Conservation (phyloP, 495 filamentous ascomycete species). For the Xylaria intraflava region DNA sequence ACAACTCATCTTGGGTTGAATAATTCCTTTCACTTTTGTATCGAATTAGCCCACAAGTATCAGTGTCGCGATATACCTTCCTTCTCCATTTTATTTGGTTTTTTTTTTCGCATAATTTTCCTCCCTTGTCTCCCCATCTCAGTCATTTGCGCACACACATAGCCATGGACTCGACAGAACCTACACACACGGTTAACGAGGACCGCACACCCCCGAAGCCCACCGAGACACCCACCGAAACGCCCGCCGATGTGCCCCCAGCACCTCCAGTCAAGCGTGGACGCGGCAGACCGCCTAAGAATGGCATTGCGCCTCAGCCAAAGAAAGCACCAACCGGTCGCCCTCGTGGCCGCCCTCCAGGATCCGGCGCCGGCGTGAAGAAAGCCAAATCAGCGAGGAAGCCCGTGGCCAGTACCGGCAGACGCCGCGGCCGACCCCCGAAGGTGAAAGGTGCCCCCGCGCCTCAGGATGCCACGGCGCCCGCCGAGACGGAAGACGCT, state of each 20-base stretch:
- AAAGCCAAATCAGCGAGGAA: constrained; percentile 22
- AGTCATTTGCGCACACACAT: not conserved
- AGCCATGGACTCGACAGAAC: constrained; percentile 23
- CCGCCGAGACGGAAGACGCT: constrained; percentile 16
- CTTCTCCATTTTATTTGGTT: not conserved
- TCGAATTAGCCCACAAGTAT: no score
- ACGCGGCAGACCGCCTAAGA: constrained; percentile 39
- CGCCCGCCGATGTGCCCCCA: constrained; percentile 10
- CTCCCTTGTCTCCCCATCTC: not conserved
- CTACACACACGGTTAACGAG: constrained; percentile 21
- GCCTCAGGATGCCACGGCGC: constrained; percentile 12
- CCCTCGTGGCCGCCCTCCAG: constrained; percentile 41
- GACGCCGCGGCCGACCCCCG: constrained; percentile 31
- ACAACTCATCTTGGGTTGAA: not conserved
- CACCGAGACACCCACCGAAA: constrained; percentile 7
- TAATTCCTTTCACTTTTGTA: not conserved
- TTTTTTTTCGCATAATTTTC: not conserved
- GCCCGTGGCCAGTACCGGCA: constrained; percentile 11
- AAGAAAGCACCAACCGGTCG: constrained; percentile 35
- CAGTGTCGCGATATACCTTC: no score
- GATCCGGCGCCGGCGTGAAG: constrained; percentile 30
- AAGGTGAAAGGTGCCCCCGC: constrained; percentile 17
- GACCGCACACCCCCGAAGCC: no score
- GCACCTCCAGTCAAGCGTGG: constrained; percentile 36
- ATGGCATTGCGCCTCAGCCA: constrained; percentile 28